Conservation (phyloP, 495 filamentous ascomycete species). For the Parachaetomium inaequale region DNA sequence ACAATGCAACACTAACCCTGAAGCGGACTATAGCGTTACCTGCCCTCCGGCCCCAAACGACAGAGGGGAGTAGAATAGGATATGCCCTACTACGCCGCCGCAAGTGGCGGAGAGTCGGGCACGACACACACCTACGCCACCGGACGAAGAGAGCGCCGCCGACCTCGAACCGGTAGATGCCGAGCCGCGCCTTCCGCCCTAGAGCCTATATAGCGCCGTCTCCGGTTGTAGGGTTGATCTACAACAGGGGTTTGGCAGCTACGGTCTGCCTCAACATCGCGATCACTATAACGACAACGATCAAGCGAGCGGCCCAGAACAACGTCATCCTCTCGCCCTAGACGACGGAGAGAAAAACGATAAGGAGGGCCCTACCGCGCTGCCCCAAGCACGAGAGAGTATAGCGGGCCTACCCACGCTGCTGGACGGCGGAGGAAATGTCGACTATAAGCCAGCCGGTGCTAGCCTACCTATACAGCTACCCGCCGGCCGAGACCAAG, state of each 20-base stretch:
- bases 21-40: neutral
- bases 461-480: slow-evolving; percentile 16
- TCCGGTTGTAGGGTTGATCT: slow-evolving; percentile 13
- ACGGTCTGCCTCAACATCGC: slow-evolving; percentile 11
- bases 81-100: too few relatives aligned
- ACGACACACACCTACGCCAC: slow-evolving; percentile 4
- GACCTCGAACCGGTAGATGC: too few relatives aligned
- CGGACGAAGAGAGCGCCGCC: too few relatives aligned
- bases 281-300: slow-evolving; percentile 15
- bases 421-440: slow-evolving; percentile 10
- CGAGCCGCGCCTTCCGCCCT: slow-evolving; percentile 11
- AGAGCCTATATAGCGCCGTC: slow-evolving; percentile 5
- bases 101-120: neutral
- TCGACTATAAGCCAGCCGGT: slow-evolving; percentile 11
- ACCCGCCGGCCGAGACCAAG: slow-evolving; percentile 14
- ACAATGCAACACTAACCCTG: neutral
- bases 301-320: slow-evolving; percentile 12
- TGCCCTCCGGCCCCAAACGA: slow-evolving; percentile 13
- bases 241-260: slow-evolving; percentile 14
- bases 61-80: neutral
- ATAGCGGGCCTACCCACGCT: too few relatives aligned
- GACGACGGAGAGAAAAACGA: neutral
- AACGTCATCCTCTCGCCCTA: neutral
- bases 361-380: slow-evolving; percentile 9
- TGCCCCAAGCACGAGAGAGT: too few relatives aligned